These are phyloP conservation scores for Calonectria pseudoreteaudii DNA, from an alignment of 2,329 filamentous ascomycete genomes.

Conservation along the genomic window DNA sequence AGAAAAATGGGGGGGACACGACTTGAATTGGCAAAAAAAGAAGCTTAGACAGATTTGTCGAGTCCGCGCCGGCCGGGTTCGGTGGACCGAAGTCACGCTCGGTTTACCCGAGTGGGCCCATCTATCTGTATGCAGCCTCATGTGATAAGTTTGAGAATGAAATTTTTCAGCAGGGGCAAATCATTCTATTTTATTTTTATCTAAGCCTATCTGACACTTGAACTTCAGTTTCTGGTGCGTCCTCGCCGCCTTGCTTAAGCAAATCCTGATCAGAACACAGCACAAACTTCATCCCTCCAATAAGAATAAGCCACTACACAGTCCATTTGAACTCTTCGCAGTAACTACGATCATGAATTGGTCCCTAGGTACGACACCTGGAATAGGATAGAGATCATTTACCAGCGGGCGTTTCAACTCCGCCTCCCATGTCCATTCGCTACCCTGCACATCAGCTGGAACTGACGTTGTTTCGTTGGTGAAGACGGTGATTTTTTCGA, in stretches of 20 bases:
- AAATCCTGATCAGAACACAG: too few relatives aligned
- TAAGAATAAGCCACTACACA: background rate
- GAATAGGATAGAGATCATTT: background rate
- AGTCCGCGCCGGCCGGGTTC: background rate
- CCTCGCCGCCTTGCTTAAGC: background rate
- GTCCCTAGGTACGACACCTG: slow-evolving; percentile 1
- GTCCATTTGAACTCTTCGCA: slow-evolving; percentile 10
- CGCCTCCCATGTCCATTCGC: background rate
- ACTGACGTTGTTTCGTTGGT: background rate
- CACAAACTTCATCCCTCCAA: background rate
- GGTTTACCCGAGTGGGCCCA: background rate
- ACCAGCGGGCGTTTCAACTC: background rate
- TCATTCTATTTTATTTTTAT: background rate
- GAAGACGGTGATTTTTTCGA: background rate
- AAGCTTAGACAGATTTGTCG: background rate
- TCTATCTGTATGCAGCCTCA: background rate
- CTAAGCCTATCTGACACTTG: background rate
- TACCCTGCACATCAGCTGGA: background rate
- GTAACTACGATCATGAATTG: slow-evolving; percentile 21
- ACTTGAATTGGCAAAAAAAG: background rate
- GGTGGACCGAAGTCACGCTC: background rate
- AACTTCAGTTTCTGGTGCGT: background rate
- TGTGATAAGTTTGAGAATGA: background rate
- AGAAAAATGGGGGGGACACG: background rate
- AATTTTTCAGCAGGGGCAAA: background rate